These are phyloP conservation scores for Trichosporon faecale DNA, from an alignment of 1,284 basidiomycete genomes.

Conservation along the genomic window DNA sequence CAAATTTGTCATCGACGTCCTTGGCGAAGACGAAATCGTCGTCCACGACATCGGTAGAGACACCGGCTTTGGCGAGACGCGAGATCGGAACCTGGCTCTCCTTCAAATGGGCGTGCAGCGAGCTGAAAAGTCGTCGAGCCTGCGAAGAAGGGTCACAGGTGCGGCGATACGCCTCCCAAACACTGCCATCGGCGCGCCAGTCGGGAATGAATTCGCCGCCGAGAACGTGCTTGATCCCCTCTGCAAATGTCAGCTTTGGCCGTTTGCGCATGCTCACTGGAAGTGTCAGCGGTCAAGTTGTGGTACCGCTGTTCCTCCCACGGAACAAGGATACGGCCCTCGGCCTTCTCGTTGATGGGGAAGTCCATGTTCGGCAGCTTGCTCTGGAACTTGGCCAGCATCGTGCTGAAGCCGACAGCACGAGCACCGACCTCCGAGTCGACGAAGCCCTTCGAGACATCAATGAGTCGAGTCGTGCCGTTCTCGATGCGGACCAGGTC, in stretches of 20 bases:
- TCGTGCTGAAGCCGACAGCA: slow-evolving; percentile 68
- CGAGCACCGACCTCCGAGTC: slow-evolving; percentile 71
- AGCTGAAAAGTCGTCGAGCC: slow-evolving; percentile 76
- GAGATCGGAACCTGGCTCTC: slow-evolving; percentile 53
- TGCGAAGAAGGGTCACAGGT: slow-evolving; percentile 75
- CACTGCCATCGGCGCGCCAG: slow-evolving; percentile 76
- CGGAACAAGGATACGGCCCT: slow-evolving; percentile 82
- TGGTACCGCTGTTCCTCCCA: slow-evolving; percentile 73
- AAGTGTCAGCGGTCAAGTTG: slow-evolving; percentile 60
- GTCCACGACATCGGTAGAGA: slow-evolving; percentile 50
- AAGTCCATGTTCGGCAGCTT: slow-evolving; percentile 87
- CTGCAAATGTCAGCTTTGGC: slow-evolving; percentile 44
- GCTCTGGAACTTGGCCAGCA: slow-evolving; percentile 67
- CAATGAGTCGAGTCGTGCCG: slow-evolving; percentile 64
- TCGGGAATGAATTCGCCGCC: slow-evolving; percentile 71
- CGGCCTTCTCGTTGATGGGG: slow-evolving; percentile 83
- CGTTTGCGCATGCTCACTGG: slow-evolving; percentile 41
- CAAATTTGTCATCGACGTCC: slow-evolving; percentile 62
- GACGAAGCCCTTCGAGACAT: slow-evolving; percentile 61
- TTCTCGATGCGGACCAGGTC: slow-evolving; percentile 72
- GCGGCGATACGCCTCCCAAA: slow-evolving; percentile 89
- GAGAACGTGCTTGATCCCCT: slow-evolving; percentile 61
- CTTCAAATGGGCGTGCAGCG: slow-evolving; percentile 58
- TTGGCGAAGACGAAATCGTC: slow-evolving; percentile 63
- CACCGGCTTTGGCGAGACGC: slow-evolving; percentile 50